Percentiles rank a stretch among this genome's conserved stretches.
Evolutionary conservation across 148 eudicot species (phyloP).

Genomic region (Rhododendron ovatum): DNA sequence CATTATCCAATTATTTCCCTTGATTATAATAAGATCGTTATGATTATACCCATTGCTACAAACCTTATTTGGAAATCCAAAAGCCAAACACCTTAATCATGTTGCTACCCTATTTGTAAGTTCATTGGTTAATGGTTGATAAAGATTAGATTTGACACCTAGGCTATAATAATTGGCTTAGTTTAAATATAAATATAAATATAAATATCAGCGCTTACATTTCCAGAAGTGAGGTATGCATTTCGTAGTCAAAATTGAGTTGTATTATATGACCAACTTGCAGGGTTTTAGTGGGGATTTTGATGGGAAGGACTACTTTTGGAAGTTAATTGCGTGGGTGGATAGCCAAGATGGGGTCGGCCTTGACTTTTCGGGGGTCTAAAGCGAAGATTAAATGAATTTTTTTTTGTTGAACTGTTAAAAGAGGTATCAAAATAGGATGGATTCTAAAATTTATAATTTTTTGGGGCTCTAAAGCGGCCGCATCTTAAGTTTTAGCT

Average conservation of each 20-base stretch:
- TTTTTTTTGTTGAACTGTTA: too few species aligned
- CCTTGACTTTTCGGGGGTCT: too few species aligned
- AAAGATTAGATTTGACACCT: not conserved
- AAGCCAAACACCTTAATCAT: not conserved
- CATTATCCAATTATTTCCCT: not conserved
- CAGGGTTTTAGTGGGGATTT: not conserved
- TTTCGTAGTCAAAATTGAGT: not conserved
- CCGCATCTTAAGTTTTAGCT: too few species aligned
- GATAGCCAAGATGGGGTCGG: not conserved
- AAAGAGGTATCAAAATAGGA: too few species aligned
- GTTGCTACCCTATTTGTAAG: not conserved
- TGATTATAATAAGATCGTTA: not conserved
- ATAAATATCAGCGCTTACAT: not conserved
- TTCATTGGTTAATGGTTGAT: not conserved
- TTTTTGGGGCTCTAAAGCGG: too few species aligned
- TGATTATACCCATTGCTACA: not conserved
- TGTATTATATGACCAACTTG: not conserved
- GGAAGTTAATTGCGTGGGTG: not conserved
- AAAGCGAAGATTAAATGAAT: too few species aligned
- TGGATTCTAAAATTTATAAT: too few species aligned
- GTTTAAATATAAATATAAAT: not conserved
- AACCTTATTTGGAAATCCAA: not conserved
- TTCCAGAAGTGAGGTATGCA: not conserved
- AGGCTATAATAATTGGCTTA: not conserved
- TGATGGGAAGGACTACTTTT: not conserved